Evolutionary conservation across 805 yeast genomes (phyloP).

Genomic region (Hanseniaspora nectarophila): DNA sequence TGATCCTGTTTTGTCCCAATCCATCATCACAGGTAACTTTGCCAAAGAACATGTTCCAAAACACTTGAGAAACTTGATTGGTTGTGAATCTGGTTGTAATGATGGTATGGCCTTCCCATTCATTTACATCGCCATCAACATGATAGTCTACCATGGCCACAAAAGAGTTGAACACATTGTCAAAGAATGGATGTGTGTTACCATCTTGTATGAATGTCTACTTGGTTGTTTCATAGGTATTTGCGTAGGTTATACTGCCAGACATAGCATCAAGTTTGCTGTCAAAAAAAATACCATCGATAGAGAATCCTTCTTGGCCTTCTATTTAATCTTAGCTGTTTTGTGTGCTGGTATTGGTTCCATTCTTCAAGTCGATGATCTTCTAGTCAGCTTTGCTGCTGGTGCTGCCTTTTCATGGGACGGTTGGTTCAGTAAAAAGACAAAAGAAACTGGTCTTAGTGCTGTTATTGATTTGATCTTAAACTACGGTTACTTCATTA

Average conservation of each 20-base stretch:
- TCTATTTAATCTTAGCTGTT: slow-evolving; percentile 69
- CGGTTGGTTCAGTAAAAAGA: slow-evolving; percentile 71
- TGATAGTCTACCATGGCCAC: slow-evolving; percentile 50
- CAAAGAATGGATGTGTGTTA: slow-evolving; percentile 66
- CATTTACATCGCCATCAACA: slow-evolving; percentile 54
- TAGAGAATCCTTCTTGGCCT: slow-evolving; percentile 76
- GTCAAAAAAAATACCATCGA: slow-evolving; percentile 61
- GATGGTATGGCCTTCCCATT: slow-evolving; percentile 97
- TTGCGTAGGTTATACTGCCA: slow-evolving; percentile 55
- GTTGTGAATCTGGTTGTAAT: slow-evolving; percentile 80
- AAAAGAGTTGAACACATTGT: slow-evolving; percentile 42
- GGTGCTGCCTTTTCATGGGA: slow-evolving; percentile 93
- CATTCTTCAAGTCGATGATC: slow-evolving; percentile 76
- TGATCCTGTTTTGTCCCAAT: slow-evolving; percentile 89
- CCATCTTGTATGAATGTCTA: slow-evolving; percentile 68
- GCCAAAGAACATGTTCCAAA: slow-evolving; percentile 67
- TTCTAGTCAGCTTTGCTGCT: slow-evolving; percentile 79
- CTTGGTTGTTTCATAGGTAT: slow-evolving; percentile 70
- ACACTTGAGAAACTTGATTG: slow-evolving; percentile 61
- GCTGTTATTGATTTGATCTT: slow-evolving; percentile 77
- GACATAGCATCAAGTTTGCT: slow-evolving; percentile 63
- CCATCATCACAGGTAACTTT: slow-evolving; percentile 83
- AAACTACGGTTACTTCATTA: slow-evolving; percentile 77
- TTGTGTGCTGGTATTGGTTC: slow-evolving; percentile 85
- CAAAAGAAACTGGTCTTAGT: slow-evolving; percentile 77